A percentile compares a stretch with the other conserved stretches of the same genome.
Conservation (phyloP, 176 grass and related monocot genomes). For the Avena insularis region DNA sequence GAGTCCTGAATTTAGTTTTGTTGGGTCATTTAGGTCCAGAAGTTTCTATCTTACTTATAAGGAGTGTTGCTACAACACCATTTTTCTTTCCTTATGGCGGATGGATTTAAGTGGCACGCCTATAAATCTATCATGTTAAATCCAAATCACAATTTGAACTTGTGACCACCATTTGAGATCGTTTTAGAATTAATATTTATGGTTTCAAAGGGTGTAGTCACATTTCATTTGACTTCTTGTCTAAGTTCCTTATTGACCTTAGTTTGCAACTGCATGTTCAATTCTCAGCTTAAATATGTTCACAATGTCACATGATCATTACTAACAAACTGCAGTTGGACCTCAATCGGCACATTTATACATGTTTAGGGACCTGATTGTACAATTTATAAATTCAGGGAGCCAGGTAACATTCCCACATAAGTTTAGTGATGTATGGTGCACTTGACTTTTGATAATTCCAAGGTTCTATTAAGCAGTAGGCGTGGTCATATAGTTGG, state of each 20-base stretch:
- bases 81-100: not conserved
- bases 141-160: not conserved
- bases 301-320: slow-evolving; percentile 10
- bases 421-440: not conserved
- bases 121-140: not conserved
- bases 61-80: not conserved
- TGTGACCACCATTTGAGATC: not conserved
- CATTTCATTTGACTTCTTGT: not conserved
- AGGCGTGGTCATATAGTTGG: too few relatives aligned
- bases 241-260: slow-evolving; percentile 4
- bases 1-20: slow-evolving; percentile 23
- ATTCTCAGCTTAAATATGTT: not conserved
- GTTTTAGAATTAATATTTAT: not conserved
- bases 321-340: not conserved
- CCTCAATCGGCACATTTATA: slow-evolving; percentile 24
- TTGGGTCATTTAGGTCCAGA: slow-evolving; percentile 9
- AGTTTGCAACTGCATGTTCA: slow-evolving; percentile 19
- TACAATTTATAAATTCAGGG: slow-evolving; percentile 5
- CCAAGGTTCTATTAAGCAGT: too few relatives aligned
- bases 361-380: slow-evolving; percentile 9
- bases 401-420: not conserved
- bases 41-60: not conserved
- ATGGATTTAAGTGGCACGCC: not conserved
- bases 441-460: slow-evolving; percentile 23
- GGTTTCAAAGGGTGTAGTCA: slow-evolving; percentile 2